Percentiles rank a stretch among this genome's conserved stretches.
Evolutionary conservation across 2,329 filamentous ascomycete genomes (phyloP).

Genomic region (Verticillium klebahnii): DNA sequence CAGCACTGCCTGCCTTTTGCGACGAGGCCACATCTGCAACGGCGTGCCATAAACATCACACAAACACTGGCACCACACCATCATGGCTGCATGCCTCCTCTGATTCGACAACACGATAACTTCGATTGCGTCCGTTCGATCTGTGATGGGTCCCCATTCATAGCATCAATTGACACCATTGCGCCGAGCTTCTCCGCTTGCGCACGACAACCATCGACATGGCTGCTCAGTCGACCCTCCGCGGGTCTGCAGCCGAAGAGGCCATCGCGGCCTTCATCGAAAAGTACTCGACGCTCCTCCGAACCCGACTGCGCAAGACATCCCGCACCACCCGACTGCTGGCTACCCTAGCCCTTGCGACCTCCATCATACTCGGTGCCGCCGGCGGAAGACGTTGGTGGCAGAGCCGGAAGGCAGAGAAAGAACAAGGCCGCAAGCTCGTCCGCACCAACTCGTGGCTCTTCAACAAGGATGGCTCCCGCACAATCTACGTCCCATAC

Average conservation of each 20-base stretch:
- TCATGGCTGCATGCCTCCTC: not conserved
- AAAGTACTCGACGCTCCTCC: constrained; percentile 51
- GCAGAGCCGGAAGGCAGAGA: constrained; percentile 68
- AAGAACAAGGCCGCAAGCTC: constrained; percentile 75
- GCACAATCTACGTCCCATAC: constrained; percentile 93
- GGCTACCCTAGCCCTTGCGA: constrained; percentile 68
- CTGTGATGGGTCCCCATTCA: constrained; percentile 10
- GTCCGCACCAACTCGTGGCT: constrained; percentile 89
- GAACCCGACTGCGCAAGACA: constrained; percentile 54
- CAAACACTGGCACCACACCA: not conserved
- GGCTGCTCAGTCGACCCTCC: constrained; percentile 84
- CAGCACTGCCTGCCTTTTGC: not conserved
- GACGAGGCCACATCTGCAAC: not conserved
- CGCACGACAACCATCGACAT: constrained; percentile 42
- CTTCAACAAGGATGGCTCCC: constrained; percentile 87
- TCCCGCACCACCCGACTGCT: constrained; percentile 69
- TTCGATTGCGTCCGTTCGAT: not conserved
- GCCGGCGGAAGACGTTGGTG: constrained; percentile 79
- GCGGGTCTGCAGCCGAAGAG: constrained; percentile 59
- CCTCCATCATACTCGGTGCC: constrained; percentile 73
- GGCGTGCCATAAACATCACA: not conserved
- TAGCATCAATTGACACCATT: constrained; percentile 4
- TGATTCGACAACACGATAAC: not conserved
- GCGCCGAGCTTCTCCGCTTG: constrained; percentile 7
- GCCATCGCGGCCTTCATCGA: constrained; percentile 60